Conservation (phyloP, 345 rosid species). For the Eucalyptus pauciflora region DNA sequence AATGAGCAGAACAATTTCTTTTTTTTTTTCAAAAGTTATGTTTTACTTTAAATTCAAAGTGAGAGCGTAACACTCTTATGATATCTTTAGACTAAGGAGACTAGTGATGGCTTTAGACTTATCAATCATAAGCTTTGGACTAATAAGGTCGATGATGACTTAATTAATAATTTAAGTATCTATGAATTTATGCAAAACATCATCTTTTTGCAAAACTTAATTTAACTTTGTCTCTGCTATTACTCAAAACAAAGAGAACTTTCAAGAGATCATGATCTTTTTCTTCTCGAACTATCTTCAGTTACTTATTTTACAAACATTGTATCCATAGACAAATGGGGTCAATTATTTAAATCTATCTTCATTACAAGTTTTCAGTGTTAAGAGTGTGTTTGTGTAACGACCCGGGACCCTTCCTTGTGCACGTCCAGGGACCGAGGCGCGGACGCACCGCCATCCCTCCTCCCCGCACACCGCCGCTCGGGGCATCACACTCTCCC, state of each 20-base stretch:
- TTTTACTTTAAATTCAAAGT: background rate
- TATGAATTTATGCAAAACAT: background rate
- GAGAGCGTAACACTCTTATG: too few relatives aligned
- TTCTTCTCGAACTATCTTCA: background rate
- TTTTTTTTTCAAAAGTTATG: too few relatives aligned
- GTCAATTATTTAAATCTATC: background rate
- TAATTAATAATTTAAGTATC: background rate
- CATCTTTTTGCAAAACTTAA: background rate
- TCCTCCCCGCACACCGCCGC: too few relatives aligned
- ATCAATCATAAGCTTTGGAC: too few relatives aligned
- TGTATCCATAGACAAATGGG: background rate
- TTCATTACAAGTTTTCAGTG: background rate
- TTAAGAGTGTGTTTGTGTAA: background rate
- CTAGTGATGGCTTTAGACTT: too few relatives aligned
- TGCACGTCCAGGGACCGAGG: too few relatives aligned
- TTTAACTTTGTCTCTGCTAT: background rate
- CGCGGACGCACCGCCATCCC: too few relatives aligned
- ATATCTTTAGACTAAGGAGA: too few relatives aligned
- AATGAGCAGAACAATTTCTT: fast-evolving
- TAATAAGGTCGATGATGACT: too few relatives aligned
- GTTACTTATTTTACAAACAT: background rate
- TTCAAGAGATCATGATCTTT: background rate
- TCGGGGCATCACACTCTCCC: too few relatives aligned
- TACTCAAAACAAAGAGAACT: background rate
- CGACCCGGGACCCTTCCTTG: too few relatives aligned